Base-by-base conservation (phyloP, 345 rosid species). In the Angophora floribunda region DNA sequence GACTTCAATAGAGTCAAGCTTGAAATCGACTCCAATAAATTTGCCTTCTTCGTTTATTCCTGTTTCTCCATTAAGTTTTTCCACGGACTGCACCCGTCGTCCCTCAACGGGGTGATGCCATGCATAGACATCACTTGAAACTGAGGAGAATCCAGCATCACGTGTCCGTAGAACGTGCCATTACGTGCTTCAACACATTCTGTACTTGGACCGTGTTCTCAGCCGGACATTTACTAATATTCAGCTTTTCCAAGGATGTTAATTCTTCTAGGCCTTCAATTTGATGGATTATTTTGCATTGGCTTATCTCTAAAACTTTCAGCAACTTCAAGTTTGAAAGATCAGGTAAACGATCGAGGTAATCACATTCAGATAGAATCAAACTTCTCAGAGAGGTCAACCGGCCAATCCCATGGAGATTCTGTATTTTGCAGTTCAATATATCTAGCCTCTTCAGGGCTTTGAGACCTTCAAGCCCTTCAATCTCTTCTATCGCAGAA, bases 361-460 rank as follows among this genome's bases (percentile, higher is more conserved):
- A 0, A 22, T 4, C 63, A 57, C 63, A 57, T 26, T 57, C 0
- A 0, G 63, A 57, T 9, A 57, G 6, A 9, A 57, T 57, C 3
- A 57, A 22, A 57, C 28, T 22, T 0, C 28, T 4, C 63, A 57
- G 13, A 21, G 63, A 57, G 28, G 28, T 57, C 0, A 57, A 0
- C 13, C 0, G 13, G 63, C 28, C 63, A 57, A 57, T 1, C 63
- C 63, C 63, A 22, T 9, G 0, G 63, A 57, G 13, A 22, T 22
- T 22, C 1, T 0, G 63, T 22, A 57, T 57, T 4, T 22, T 57
- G 28, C 85, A 80, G 4, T 49, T 53, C 0, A 24, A 53, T 53
- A 53, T 19, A 53, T 53, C 24, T 19, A 53, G 57, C 57, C 57
- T 19, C 24, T 53, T 53, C 24, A 53, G 24, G 24, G 57, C 24